Evolutionary conservation across 192 early-diverging fungal genomes (phyloP), one percentile per base, ranked within the genome.

Genomic region (Umbelopsis isabellina): DNA sequence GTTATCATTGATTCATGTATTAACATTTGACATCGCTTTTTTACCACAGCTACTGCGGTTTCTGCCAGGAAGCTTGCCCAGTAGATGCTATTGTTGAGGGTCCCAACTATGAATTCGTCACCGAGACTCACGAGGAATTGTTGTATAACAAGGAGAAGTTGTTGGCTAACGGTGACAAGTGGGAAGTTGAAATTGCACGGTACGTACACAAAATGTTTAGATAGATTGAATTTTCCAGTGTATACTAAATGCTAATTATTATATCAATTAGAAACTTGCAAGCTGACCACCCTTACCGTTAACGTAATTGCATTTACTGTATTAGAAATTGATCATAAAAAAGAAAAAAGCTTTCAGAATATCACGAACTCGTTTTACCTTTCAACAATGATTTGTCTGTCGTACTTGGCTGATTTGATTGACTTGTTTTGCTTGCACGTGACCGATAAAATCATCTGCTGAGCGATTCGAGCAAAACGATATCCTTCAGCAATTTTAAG

Each of bases 141-240:
- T 84, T 98, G 67, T 97, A 97, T 80, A 98, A 98, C 87, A 98
- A 98, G 89, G 93, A 95, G 71, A 97, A 97, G 86, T 84, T 98
- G 11, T 81, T 98, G 69, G 89, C 93, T 35, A 98, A 98, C 75
- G 97, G 97, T 73, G 97, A 98, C 81, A 96, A 95, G 84, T 98
- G 97, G 95, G 97, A 98, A 82, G 89, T 93, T 35, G 91, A 93
- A 69, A 87, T 94, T 84, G 91, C 93, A n/a, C 85, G 88, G 78
- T 91, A 94, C 83, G 66, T 87, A 48, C 74, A 83, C 75, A 79
- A 44, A 18, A 53, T 16, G 44, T 33, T 41, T 46, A 47, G 15
- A 15, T 18, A 1, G 20, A 25, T n/a, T 37, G 46, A 3, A 48
- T 48, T n/a, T 30, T 11, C 12, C 46, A 13, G 10, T 49, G 22